Conservation (phyloP, 2,329 filamentous ascomycete genomes). For the Ophiosphaerella herpotricha region DNA sequence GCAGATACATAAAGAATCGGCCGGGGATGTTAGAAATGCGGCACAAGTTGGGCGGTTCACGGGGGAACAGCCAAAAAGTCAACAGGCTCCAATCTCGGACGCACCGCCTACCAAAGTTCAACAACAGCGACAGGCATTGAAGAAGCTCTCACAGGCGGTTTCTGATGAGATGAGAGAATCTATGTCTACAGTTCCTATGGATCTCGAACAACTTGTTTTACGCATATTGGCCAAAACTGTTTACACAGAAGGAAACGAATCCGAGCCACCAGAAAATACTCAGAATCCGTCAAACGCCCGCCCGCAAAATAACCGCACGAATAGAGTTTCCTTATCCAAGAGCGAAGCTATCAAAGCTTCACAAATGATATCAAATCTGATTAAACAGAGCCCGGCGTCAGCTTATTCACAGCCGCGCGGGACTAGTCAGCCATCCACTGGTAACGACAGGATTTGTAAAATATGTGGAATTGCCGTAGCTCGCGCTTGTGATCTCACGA, state of each 20-base stretch:
- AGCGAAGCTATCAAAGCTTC: conserved; percentile 27
- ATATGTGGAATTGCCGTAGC: conserved; percentile 25
- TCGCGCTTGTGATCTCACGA: conserved; percentile 56
- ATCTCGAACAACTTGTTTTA: conserved; percentile 31
- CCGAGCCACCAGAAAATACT: neutral
- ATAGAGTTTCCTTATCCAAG: conserved; percentile 22
- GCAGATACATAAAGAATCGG: neutral
- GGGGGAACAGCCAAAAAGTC: neutral
- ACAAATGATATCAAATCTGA: conserved; percentile 30
- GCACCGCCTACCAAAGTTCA: conserved; percentile 39
- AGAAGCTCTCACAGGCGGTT: conserved; percentile 28
- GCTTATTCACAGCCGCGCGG: conserved; percentile 14
- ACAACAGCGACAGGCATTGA: conserved; percentile 32
- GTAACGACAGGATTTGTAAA: conserved; percentile 21
- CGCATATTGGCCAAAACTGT: conserved; percentile 16
- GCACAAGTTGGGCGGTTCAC: neutral
- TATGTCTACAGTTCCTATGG: conserved; percentile 14
- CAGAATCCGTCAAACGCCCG: neutral
- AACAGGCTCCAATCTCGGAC: conserved; percentile 13
- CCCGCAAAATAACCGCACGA: neutral
- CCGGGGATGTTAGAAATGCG: neutral
- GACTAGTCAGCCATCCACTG: conserved; percentile 12
- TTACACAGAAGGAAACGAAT: neutral
- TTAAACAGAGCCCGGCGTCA: conserved; percentile 24
- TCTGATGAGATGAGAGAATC: conserved; percentile 21